These are phyloP conservation scores for Eurotiales sp. DNA, from an alignment of 2,329 filamentous ascomycete genomes.

Conservation along the genomic window DNA sequence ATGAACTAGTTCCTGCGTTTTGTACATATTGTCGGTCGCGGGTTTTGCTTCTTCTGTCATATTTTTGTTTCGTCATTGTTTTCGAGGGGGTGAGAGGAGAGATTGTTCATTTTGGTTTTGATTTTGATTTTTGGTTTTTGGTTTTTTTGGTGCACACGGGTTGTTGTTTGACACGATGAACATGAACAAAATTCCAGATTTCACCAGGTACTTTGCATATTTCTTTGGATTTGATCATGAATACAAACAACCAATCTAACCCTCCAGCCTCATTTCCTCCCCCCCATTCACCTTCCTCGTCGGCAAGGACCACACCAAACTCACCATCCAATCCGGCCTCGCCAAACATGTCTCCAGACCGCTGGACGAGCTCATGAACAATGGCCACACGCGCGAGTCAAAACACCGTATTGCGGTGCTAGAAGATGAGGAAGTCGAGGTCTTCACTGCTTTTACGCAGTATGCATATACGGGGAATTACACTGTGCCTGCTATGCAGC, in stretches of 20 bases:
- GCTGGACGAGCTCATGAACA: conserved; percentile 44
- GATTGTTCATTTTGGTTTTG: conserved; percentile 6
- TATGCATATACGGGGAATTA: conserved; percentile 51
- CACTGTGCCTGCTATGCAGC: conserved; percentile 26
- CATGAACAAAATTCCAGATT: conserved; percentile 31
- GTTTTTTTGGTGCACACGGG: neutral
- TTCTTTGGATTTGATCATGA: neutral
- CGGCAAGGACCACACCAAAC: conserved; percentile 43
- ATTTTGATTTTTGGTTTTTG: neutral
- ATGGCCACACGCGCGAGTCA: conserved; percentile 44
- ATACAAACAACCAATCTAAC: neutral
- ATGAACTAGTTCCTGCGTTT: conserved; percentile 12
- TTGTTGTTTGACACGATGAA: too few species aligned
- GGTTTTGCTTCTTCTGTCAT: conserved; percentile 3
- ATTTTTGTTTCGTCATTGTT: neutral
- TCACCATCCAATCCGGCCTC: conserved; percentile 45
- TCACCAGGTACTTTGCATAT: conserved; percentile 26
- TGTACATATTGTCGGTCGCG: neutral
- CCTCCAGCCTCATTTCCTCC: conserved; percentile 44
- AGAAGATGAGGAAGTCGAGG: conserved; percentile 47
- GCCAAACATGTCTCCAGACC: conserved; percentile 43
- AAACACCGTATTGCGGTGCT: conserved; percentile 39
- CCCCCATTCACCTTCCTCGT: conserved; percentile 46
- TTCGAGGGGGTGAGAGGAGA: conserved; percentile 11
- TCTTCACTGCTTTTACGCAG: conserved; percentile 48